Conservation (phyloP, 1,284 basidiomycete genomes). For the Trametes pubescens region DNA sequence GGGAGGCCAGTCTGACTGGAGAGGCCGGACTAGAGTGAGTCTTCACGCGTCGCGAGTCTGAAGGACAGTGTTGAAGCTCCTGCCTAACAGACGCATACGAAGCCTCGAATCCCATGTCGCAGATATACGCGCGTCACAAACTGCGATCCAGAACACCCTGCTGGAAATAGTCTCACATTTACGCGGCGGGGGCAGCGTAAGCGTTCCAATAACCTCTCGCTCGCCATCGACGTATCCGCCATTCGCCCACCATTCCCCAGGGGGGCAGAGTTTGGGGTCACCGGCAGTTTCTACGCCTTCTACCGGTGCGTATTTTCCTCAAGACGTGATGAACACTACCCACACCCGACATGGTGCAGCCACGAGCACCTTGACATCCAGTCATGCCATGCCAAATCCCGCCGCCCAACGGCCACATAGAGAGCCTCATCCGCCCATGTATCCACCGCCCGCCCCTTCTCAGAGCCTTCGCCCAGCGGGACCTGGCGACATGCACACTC, state of each 20-base stretch:
- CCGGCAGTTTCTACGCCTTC: constrained; percentile 69
- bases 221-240: constrained; percentile 70
- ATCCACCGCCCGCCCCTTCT: constrained; percentile 38
- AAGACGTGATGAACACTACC: constrained; percentile 49
- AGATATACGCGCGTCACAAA: constrained; percentile 75
- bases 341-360: constrained; percentile 34
- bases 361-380: constrained; percentile 38
- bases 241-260: constrained; percentile 69
- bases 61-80: constrained; percentile 16
- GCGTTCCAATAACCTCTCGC: constrained; percentile 52
- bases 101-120: constrained; percentile 85
- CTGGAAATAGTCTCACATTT: constrained; percentile 77
- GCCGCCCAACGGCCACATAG: constrained; percentile 33
- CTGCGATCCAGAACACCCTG: constrained; percentile 78
- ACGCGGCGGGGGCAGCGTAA: constrained; percentile 50
- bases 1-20: constrained; percentile 84
- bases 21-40: constrained; percentile 89
- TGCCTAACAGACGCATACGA: constrained; percentile 75
- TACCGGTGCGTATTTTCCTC: constrained; percentile 46
- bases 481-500: constrained; percentile 40
- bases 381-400: constrained; percentile 35
- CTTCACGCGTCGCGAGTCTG: constrained; percentile 14
- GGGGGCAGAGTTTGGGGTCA: constrained; percentile 60
- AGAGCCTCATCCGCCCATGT: constrained; percentile 35
- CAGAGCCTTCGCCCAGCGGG: constrained; percentile 38